Evolutionary conservation across 2,329 filamentous ascomycete species (phyloP), one percentile per base, ranked within the genome.

Genomic region (Talaromyces piceae): DNA sequence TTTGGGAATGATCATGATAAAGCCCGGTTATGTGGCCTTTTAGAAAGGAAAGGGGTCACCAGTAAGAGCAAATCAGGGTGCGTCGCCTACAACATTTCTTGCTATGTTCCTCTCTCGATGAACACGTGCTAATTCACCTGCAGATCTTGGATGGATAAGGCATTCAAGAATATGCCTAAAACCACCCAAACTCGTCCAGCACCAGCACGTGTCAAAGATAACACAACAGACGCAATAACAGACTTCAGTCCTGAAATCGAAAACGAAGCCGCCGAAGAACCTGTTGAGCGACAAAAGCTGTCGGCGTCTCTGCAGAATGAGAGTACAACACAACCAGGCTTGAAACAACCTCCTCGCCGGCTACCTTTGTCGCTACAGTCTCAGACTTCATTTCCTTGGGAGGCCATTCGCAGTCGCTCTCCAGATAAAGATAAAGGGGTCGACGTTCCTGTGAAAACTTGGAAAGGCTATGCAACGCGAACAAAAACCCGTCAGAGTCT

Each of bases 81-180:
- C 28, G 65, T 56, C n/a, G n/a, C n/a, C n/a, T n/a, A n/a, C n/a
- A n/a, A n/a, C n/a, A n/a, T n/a, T n/a, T n/a, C n/a, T n/a, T 7
- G 30, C 18, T 7, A 22, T n/a, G 20, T 33, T 13, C 11, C 41
- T 49, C 3, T 18, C 27, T 41, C 25, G 9, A 41, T 27, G 11
- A 20, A 27, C 30, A 44, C 11, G 48, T 56, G 13, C 51, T 57
- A 58, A 52, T 56, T 50, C 22, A 16, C 28, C 20, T 47, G 31
- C 16, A 71, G 68, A 30, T 50, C 56, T 13, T 66, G 61, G 59
- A 65, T 72, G 63, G 59, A 69, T 30, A 60, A 58, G 11, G 53
- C 57, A 6, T 70, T 71, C 50, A 52, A 52, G 30, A 59, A 28
- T 3, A 46, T 57, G 20, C 50, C 53, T 28, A 55, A 51, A 4